A percentile compares a stretch with the other conserved stretches of the same genome.
These are phyloP conservation scores for Coccomyxa sp. DNA, from an alignment of 139 green algal genomes.

Conservation along the genomic window DNA sequence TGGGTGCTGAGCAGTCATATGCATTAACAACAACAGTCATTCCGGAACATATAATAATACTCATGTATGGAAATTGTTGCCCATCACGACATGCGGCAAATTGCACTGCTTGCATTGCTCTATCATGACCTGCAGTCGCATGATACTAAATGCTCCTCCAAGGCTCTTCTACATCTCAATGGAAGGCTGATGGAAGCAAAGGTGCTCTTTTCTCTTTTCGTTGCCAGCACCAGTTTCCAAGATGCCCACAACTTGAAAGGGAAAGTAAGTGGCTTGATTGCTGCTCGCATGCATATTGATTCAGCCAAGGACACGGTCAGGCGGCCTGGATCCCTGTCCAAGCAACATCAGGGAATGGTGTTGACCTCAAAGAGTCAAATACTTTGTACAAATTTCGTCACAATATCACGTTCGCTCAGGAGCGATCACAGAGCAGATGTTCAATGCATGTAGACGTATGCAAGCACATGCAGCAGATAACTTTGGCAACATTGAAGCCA, in stretches of 20 bases:
- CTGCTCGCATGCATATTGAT: slow-evolving; percentile 22
- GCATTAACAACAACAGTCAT: background rate
- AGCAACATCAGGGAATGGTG: background rate
- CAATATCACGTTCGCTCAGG: too few species aligned
- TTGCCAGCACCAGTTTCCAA: slow-evolving; percentile 3
- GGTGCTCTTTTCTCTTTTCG: background rate
- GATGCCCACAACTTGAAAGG: slow-evolving; percentile 35
- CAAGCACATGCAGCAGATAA: background rate
- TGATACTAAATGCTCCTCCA: background rate
- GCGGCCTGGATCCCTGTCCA: slow-evolving; percentile 9
- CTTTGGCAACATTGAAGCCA: background rate
- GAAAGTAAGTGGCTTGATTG: slow-evolving; percentile 41
- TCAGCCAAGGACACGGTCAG: slow-evolving; percentile 37
- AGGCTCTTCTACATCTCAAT: background rate
- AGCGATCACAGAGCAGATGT: background rate
- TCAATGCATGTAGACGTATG: background rate
- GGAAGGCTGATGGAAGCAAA: background rate
- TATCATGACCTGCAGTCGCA: background rate
- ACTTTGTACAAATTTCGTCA: background rate
- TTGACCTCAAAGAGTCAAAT: background rate
- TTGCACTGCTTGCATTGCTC: background rate
- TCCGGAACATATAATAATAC: background rate
- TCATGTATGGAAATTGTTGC: background rate
- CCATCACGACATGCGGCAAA: too few species aligned
- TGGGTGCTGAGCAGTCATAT: background rate